Base-by-base conservation (phyloP, 371 early-diverging fungal genomes). In the Mortierella sp. region DNA sequence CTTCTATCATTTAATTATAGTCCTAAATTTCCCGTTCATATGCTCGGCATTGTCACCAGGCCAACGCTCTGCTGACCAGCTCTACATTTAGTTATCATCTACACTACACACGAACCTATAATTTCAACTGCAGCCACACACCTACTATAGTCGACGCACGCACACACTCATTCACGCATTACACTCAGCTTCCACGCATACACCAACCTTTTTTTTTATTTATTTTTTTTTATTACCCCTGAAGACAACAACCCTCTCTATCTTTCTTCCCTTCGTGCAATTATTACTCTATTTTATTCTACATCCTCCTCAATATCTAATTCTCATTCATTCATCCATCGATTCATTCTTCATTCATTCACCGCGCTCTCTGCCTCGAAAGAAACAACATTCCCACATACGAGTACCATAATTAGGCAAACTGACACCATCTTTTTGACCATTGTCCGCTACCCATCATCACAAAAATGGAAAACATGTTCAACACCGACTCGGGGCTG, bases 401-500 rank as follows among this genome's bases (percentile, higher is more conserved):
- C 28, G 28, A 28, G 28, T 28, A 28, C 28, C 28, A 28, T 2
- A 28, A 28, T 28, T 28, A 2, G 28, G 2, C 28, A 28, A 28
- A 28, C 28, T 28, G 2, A 2, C 28, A 28, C 28, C 28, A 28
- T 28, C 28, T 28, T 28, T 28, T 28, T 28, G 28, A 28, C 28
- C 28, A 28, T 28, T 28, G 28, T 28, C 28, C 28, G 28, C 28
- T 28, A 28, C 28, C 28, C 28, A 28, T 28, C 28, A 28, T 28
- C 28, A 28, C 33, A 40, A 58, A 32, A 50, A 74, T 74, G 75
- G 28, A 28, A 28, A 72, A 81, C 72, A 75, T 75, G 81, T 81
- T 81, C 70, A 81, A 81, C 36, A 81, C 81, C 10, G 81, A 81
- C 67, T 81, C 81, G 40, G 81, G 81, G 4, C 66, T 75, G 57